Evolutionary conservation across 164 flowering plant genomes (phyloP).

Genomic region (Magnolia changhungtana): DNA sequence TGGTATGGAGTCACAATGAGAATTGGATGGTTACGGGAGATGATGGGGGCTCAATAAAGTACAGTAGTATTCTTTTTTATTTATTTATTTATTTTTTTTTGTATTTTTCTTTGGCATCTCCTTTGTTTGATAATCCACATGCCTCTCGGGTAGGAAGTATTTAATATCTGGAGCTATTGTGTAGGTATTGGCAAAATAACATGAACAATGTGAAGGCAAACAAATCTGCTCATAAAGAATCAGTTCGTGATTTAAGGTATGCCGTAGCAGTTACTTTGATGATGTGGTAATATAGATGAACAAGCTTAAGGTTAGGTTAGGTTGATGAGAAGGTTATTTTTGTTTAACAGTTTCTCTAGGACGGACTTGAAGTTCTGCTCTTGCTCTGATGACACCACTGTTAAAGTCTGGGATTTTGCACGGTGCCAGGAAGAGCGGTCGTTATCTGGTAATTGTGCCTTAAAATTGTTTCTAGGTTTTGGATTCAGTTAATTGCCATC

Average conservation of each 20-base stretch:
- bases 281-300: background rate
- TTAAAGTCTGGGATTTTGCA: slow-evolving; percentile 99
- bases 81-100: background rate
- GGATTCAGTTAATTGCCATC: background rate
- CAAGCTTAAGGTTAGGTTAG: background rate
- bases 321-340: slow-evolving; percentile 5
- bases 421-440: slow-evolving; percentile 96
- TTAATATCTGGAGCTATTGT: background rate
- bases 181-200: slow-evolving; percentile 98
- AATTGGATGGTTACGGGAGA: slow-evolving; percentile 99
- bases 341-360: slow-evolving; percentile 75
- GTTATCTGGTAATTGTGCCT: slow-evolving; percentile 80
- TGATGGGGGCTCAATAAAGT: slow-evolving; percentile 98
- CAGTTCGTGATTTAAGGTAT: slow-evolving; percentile 93
- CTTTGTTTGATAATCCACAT: background rate
- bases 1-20: slow-evolving; percentile 99
- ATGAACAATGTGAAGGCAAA: slow-evolving; percentile 98
- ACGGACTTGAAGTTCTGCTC: slow-evolving; percentile 98
- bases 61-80: slow-evolving; percentile 10
- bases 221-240: slow-evolving; percentile 95
- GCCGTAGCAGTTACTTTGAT: background rate
- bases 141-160: background rate
- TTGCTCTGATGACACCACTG: slow-evolving; percentile 97
- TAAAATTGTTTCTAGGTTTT: slow-evolving; percentile 4
- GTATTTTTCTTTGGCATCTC: background rate